phyloP scores from a whole-genome alignment of 345 rosid species.

The Hibiscus trionum region DNA sequence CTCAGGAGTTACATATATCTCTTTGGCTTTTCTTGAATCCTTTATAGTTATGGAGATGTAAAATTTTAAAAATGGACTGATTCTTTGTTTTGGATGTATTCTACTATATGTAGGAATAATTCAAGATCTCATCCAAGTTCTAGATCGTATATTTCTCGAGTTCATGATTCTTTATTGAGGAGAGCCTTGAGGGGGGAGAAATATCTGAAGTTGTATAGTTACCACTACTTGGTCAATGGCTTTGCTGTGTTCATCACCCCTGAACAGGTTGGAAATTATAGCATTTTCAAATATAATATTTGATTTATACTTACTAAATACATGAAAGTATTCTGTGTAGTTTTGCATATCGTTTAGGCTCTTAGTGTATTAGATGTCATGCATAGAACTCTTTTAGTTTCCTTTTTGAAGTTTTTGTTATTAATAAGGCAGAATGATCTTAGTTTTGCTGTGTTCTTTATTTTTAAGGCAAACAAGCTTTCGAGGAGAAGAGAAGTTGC shows the following conservation, averaged over 20 bases:
- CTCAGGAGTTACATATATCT: too few species aligned
- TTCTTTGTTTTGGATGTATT: slow-evolving; percentile 16
- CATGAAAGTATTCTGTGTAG: not conserved
- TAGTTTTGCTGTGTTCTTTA: slow-evolving; percentile 8
- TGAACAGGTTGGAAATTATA: slow-evolving; percentile 46
- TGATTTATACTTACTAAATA: not conserved
- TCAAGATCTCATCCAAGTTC: slow-evolving; percentile 36
- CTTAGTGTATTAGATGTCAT: too few species aligned
- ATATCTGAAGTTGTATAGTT: slow-evolving; percentile 89
- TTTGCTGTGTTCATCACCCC: slow-evolving; percentile 83
- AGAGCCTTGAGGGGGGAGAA: slow-evolving; percentile 61
- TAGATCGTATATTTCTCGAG: slow-evolving; percentile 50
- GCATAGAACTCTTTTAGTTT: not conserved
- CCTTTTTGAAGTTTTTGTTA: not conserved
- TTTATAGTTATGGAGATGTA: not conserved
- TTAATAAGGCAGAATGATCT: not conserved
- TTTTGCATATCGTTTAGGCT: not conserved
- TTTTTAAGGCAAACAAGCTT: slow-evolving; percentile 61
- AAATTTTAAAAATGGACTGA: not conserved
- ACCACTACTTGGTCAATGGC: slow-evolving; percentile 87
- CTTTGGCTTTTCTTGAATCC: not conserved
- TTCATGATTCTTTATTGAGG: slow-evolving; percentile 77
- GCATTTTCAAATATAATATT: slow-evolving; percentile 3
- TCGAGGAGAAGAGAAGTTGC: slow-evolving; percentile 68
- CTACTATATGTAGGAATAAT: slow-evolving; percentile 33